These are phyloP conservation scores for Crassisporium funariophilum DNA, from an alignment of 768 basidiomycete species.

Conservation along the genomic window DNA sequence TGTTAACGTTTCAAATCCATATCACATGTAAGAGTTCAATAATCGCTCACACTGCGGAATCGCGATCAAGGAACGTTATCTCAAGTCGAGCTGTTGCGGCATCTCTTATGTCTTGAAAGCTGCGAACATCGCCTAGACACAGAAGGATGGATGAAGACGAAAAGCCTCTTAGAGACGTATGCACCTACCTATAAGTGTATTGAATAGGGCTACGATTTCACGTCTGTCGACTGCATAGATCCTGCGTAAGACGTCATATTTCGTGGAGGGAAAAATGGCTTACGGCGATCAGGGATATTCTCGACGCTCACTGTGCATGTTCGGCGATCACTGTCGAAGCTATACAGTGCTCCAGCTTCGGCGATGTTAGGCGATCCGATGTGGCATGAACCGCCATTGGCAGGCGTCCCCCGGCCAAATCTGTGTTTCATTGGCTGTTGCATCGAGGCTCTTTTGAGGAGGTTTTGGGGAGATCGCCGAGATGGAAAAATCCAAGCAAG, in stretches of 20 bases:
- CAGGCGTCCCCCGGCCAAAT: constrained; percentile 16
- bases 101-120: constrained; percentile 43
- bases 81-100: constrained; percentile 44
- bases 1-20: constrained; percentile 23
- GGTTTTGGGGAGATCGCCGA: constrained; percentile 2
- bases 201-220: constrained; percentile 61
- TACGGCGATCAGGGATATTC: constrained; percentile 46
- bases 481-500: constrained; percentile 4
- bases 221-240: constrained; percentile 29
- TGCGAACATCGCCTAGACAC: constrained; percentile 51
- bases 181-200: constrained; percentile 52
- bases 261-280: constrained; percentile 4
- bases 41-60: constrained; percentile 51
- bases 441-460: constrained; percentile 5
- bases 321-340: constrained; percentile 15
- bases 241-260: not conserved
- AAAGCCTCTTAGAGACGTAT: not conserved
- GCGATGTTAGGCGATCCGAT: constrained; percentile 1
- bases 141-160: not conserved
- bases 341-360: constrained; percentile 13
- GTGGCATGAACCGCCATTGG: constrained; percentile 3
- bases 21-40: not conserved
- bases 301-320: constrained; percentile 52
- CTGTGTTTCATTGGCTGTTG: constrained; percentile 23
- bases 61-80: constrained; percentile 54